Base-by-base conservation (phyloP, 345 rosid species). In the Populus davidiana region DNA sequence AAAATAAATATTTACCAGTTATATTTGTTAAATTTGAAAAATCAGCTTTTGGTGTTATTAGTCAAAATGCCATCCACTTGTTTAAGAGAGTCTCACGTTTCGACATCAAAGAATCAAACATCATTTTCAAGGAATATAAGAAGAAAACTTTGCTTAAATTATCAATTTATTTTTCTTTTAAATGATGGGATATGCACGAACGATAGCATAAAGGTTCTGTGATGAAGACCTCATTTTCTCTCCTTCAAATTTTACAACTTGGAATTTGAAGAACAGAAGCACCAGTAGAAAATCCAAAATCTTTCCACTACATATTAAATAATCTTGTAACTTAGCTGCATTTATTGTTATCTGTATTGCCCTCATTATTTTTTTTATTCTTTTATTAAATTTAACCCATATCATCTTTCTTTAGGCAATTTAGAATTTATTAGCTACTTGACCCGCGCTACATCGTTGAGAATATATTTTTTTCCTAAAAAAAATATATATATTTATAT, bases 391-490 rank as follows among this genome's bases (percentile, higher is more conserved):
- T 52, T 6, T 52, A 17, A 52, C 21, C 21, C 59, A 41, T 41
- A 2, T n/a, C 25, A n/a, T 21, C 61, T 54, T 20, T n/a, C 8
- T 54, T 54, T 0, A 8, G 3, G 21, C 61, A 21, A 20, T 21
- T 54, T 54, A 16, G 17, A 13, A 41, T 41, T 41, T 2, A 41
- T 9, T 4, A 4, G 12, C 44, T 9, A 41, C 2, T 0, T 41
- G 3, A 41, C 3, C 0, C 0, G 11, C 2, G 3, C 44, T 41
- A 12, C 12, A 0, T 2, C 12, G 0, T 0, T 0, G 0, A 2
- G 0, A 2, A 41, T 12, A 9, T 39, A 39, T 39, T 41, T 10
- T 41, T 41, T 9, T 9, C 2, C 0, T 9, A 4, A 4, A 5
- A 2, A 41, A 8, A 8, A 6, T 9, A 11, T 9, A 41, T 41